A percentile compares a stretch with the other conserved stretches of the same genome.
Evolutionary conservation across 768 basidiomycete species (phyloP).

Genomic region (Boletus patriciae): DNA sequence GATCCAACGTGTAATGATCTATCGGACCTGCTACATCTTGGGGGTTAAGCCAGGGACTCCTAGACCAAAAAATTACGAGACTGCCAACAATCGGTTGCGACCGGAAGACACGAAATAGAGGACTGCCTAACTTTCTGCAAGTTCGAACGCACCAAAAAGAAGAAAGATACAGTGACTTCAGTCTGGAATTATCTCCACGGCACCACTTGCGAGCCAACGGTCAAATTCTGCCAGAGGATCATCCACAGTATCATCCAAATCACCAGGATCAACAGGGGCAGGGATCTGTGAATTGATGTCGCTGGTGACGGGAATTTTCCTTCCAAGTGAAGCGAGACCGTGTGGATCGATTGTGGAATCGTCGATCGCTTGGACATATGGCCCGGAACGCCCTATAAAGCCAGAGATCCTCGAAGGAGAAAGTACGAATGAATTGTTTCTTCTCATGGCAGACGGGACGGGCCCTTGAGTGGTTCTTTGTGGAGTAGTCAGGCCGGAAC

Average conservation of each 20-base stretch:
- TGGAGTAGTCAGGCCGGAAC: not conserved
- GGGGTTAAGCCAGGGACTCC: not conserved
- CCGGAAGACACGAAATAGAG: not conserved
- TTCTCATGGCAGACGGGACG: not conserved
- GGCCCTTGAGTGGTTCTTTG: not conserved
- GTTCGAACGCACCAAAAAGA: not conserved
- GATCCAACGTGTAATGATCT: not conserved
- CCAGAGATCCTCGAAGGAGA: conserved; percentile 28
- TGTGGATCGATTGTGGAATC: not conserved
- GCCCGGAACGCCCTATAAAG: conserved; percentile 15
- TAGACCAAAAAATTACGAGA: not conserved
- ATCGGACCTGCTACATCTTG: not conserved
- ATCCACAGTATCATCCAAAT: conserved; percentile 17
- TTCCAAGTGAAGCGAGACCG: not conserved
- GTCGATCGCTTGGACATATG: not conserved
- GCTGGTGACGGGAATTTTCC: not conserved
- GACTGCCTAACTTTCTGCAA: not conserved
- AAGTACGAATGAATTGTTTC: conserved; percentile 11
- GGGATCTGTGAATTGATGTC: not conserved
- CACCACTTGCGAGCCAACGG: conserved; percentile 65
- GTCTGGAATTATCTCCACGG: conserved; percentile 50
- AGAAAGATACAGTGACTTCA: conserved; percentile 1
- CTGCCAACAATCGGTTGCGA: not conserved
- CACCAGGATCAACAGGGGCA: not conserved
- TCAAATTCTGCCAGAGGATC: conserved; percentile 67